Evolutionary conservation across 2,329 filamentous ascomycete genomes (phyloP).

Genomic region (Leptodontidium sp.): DNA sequence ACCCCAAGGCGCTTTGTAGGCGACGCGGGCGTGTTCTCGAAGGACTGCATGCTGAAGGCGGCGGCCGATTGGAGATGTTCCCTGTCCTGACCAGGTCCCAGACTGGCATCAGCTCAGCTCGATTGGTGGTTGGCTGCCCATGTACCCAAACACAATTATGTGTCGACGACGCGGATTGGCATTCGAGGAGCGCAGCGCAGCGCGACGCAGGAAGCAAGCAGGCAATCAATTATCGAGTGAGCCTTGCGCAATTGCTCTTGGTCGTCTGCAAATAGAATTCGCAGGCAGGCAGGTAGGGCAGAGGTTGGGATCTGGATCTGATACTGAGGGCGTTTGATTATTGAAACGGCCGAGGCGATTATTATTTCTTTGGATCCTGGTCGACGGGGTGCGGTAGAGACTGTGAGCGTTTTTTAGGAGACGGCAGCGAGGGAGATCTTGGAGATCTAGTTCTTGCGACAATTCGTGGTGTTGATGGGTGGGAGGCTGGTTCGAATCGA

Average conservation of each 20-base stretch:
- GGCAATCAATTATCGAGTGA: constrained; percentile 27
- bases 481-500: background rate
- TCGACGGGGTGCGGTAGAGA: constrained; percentile 27
- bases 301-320: constrained; percentile 26
- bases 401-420: constrained; percentile 18
- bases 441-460: constrained; percentile 19
- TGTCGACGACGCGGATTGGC: constrained; percentile 20
- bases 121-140: constrained; percentile 22
- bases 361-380: constrained; percentile 27
- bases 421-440: constrained; percentile 22
- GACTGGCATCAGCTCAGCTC: constrained; percentile 33
- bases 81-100: constrained; percentile 17
- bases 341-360: constrained; percentile 34
- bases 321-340: constrained; percentile 35
- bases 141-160: constrained; percentile 28
- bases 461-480: background rate
- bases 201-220: background rate
- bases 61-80: constrained; percentile 10
- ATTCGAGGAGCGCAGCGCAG: background rate
- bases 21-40: constrained; percentile 39
- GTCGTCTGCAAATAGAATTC: constrained; percentile 19
- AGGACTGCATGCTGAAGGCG: constrained; percentile 41
- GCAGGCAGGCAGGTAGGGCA: too few species aligned
- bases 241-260: constrained; percentile 26
- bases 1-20: constrained; percentile 43